Evolutionary conservation across 2,329 filamentous ascomycete species (phyloP).

Genomic region (Metarhizium humberi): DNA sequence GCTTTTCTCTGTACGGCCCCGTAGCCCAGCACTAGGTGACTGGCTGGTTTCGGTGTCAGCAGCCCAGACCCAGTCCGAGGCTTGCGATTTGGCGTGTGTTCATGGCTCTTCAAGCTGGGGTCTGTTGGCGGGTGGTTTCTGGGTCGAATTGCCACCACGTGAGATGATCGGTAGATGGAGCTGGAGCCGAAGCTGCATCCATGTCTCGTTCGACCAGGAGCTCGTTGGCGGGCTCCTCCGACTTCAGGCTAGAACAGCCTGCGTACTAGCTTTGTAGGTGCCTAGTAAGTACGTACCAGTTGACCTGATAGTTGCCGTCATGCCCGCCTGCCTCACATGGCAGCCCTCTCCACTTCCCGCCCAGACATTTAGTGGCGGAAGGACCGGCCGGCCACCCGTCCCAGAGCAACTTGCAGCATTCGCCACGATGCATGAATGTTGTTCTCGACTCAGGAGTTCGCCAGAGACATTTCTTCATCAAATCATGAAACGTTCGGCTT

Average conservation of each 20-base stretch:
- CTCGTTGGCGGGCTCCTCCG: neutral
- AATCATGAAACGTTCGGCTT: neutral
- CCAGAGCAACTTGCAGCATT: neutral
- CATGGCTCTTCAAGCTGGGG: neutral
- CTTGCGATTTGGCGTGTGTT: neutral
- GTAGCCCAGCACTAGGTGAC: neutral
- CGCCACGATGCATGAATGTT: neutral
- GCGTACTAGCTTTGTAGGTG: too few relatives aligned
- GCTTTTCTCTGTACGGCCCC: neutral
- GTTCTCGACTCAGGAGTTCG: neutral
- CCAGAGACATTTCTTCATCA: too few relatives aligned
- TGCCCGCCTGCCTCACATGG: too few relatives aligned
- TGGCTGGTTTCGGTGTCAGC: neutral
- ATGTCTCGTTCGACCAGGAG: neutral
- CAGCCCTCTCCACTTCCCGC: too few relatives aligned
- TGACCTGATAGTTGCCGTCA: too few relatives aligned
- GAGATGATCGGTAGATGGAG: neutral
- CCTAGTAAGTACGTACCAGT: too few relatives aligned
- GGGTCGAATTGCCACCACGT: neutral
- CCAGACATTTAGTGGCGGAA: too few relatives aligned
- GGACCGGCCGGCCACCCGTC: neutral
- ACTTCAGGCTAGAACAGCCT: too few relatives aligned
- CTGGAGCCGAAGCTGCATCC: neutral
- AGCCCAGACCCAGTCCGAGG: neutral
- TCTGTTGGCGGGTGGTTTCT: neutral